Conservation (phyloP, 2,329 filamentous ascomycete species). For the Phialocephala sp. region DNA sequence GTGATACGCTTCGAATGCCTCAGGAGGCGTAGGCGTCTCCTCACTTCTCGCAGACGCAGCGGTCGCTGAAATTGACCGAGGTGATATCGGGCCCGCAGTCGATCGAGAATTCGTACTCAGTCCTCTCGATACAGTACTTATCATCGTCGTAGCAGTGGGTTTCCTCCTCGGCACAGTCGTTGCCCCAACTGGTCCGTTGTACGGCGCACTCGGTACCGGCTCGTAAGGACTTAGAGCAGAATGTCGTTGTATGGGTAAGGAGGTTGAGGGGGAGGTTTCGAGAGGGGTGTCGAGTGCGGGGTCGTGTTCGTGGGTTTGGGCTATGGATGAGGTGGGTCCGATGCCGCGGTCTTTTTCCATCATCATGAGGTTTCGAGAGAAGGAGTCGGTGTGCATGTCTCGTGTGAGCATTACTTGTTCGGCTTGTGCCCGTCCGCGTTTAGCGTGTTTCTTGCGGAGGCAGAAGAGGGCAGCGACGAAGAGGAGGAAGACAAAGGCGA, state of each 20-base stretch:
- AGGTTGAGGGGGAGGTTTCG: conserved; percentile 3
- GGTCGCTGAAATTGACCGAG: conserved; percentile 7
- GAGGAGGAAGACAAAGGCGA: conserved; percentile 29
- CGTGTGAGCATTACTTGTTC: conserved; percentile 34
- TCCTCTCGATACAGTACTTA: conserved; percentile 26
- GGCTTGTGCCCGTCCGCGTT: conserved; percentile 14
- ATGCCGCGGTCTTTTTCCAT: conserved; percentile 32
- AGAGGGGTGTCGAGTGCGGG: not conserved
- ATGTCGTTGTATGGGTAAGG: conserved; percentile 27
- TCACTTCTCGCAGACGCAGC: not conserved
- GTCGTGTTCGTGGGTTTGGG: conserved; percentile 5
- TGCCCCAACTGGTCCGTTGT: conserved; percentile 14
- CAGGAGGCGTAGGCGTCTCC: not conserved
- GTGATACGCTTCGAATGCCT: conserved; percentile 30
- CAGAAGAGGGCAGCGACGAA: conserved; percentile 31
- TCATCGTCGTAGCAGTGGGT: conserved; percentile 25
- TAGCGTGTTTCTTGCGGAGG: conserved; percentile 30
- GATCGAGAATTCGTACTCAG: conserved; percentile 19
- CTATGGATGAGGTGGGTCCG: conserved; percentile 5
- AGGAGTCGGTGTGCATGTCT: conserved; percentile 30
- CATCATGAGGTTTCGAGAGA: conserved; percentile 25
- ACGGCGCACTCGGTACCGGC: conserved; percentile 25
- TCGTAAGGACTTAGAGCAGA: conserved; percentile 26
- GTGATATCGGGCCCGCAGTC: conserved; percentile 12
- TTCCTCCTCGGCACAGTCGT: conserved; percentile 26